Base-by-base conservation (phyloP, 2,329 filamentous ascomycete genomes). In the Thielaviopsis ethacetica region DNA sequence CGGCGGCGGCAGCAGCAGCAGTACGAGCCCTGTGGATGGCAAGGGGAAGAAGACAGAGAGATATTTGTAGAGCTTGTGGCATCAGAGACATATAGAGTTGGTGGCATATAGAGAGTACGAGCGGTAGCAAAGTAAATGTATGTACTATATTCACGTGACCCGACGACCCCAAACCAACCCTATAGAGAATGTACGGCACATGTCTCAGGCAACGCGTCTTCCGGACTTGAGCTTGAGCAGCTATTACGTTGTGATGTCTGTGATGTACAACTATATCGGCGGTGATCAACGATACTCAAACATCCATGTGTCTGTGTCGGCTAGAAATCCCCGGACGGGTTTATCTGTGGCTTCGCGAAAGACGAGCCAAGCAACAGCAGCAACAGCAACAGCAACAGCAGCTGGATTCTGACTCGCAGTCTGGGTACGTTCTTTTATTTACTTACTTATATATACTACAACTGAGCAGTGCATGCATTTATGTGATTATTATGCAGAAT, bases 41-140 rank as follows among this genome's bases (percentile, higher is more conserved):
- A 68, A 65, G 26, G 69, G 68, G 5, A 71, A 72, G 64, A 68
- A 68, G 62, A 62, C 69, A 15, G 63, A 63, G 19, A 27, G 53
- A 38, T 22, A 55, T 50, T 34, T 21, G 52, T 49, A 55, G 53
- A 52, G 15, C 6, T 26, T 26, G 51, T 51, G n/a, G 5, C 6
- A 49, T n/a, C n/a, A n/a, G n/a, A n/a, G n/a, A n/a, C n/a, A n/a
- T n/a, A n/a, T n/a, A n/a, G n/a, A n/a, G n/a, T n/a, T n/a, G n/a
- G 26, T 27, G 26, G 26, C 9, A 27, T 27, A 9, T 27, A 27
- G 26, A 27, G 9, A 9, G 9, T n/a, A n/a, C n/a, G n/a, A n/a
- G n/a, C n/a, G n/a, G 26, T 10, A 5, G 30, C 5, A 34, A 34
- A 2, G 7, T 34, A 34, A 34, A 34, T 34, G 10, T 9, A 26